Base-by-base conservation (phyloP, 495 filamentous ascomycete species). In the Podospora anserina region DNA sequence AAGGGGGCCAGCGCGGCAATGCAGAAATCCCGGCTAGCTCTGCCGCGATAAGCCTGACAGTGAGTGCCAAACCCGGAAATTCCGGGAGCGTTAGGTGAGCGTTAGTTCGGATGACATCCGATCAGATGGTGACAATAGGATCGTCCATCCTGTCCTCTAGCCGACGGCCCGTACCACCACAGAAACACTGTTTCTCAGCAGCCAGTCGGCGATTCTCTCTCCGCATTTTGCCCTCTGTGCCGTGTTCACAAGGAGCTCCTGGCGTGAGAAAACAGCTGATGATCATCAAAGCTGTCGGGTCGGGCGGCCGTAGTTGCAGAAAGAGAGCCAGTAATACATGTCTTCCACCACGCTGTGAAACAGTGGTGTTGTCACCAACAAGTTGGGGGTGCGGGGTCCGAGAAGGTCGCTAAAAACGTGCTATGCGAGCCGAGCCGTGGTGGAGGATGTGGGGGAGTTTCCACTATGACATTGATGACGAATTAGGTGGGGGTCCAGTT, bases 381-480 rank as follows among this genome's bases (percentile, higher is more conserved):
- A 1, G 30, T 32, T 49, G 5, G 26, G 59, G n/a, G 59, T 26
- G 27, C 26, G 56, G 26, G 26, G 19, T 5, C 19, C 16, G 1
- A 18, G 3, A 59, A 20, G 26, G 19, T 27, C 56, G 56, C 56
- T 59, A 59, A 59, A 18, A 20, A 59, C 4, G 56, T 30, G 59
- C 27, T 61, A 26, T 32, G 59, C 59, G 59, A 61, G 59, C 59
- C 59, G 59, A 61, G 59, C 59, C 59, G 59, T 32, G 59, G 59
- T 20, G 59, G 59, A 11, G 39, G 39, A 49, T 11, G 39, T 49
- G 13, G 39, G 39, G 39, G 39, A 49, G 9, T 49, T 3, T 11
- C 39, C 39, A 49, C 39, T 9, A 16, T 49, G 13, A 49, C 39
- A 49, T 49, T 3, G 13, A 49, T 49, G 39, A 16, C 39, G 13